A percentile compares a stretch with the other conserved stretches of the same genome.
These are phyloP conservation scores for Boletales sp. DNA, from an alignment of 768 basidiomycete species.

Conservation along the genomic window DNA sequence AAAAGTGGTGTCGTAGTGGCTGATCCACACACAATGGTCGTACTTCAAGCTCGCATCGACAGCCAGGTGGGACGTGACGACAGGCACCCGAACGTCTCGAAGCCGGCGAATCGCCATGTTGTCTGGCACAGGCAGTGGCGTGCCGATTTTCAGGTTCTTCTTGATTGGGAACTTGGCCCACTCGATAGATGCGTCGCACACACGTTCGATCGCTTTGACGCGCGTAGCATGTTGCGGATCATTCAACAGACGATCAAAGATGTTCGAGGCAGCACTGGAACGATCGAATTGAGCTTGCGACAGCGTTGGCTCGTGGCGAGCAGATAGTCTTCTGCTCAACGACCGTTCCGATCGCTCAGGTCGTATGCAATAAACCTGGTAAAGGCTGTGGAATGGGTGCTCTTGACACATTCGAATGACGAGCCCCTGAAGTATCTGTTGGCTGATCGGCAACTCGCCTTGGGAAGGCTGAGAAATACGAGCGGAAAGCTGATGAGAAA, in stretches of 20 bases:
- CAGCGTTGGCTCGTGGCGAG: slow-evolving; percentile 39
- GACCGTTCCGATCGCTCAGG: slow-evolving; percentile 30
- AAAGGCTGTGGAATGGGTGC: slow-evolving; percentile 92
- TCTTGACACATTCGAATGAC: slow-evolving; percentile 78
- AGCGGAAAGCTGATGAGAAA: slow-evolving; percentile 94
- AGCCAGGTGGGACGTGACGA: slow-evolving; percentile 69
- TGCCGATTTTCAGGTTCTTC: slow-evolving; percentile 29
- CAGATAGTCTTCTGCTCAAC: slow-evolving; percentile 42
- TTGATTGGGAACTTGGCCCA: slow-evolving; percentile 68
- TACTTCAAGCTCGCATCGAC: slow-evolving; percentile 73
- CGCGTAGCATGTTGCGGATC: slow-evolving; percentile 38
- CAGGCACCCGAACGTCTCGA: slow-evolving; percentile 65
- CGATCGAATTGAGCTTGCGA: slow-evolving; percentile 49
- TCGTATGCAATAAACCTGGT: slow-evolving; percentile 79
- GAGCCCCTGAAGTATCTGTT: slow-evolving; percentile 57
- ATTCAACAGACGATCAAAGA: slow-evolving; percentile 52
- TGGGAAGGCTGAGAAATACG: slow-evolving; percentile 54
- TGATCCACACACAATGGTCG: slow-evolving; percentile 64
- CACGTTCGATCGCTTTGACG: slow-evolving; percentile 49
- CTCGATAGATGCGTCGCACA: slow-evolving; percentile 64
- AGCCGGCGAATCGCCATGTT: slow-evolving; percentile 46
- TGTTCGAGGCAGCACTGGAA: slow-evolving; percentile 56
- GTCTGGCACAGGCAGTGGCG: slow-evolving; percentile 40
- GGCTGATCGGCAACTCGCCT: slow-evolving; percentile 35
- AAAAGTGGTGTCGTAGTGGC: slow-evolving; percentile 56